Conservation (phyloP, 1,284 basidiomycete species). For the Thecaphora thlaspeos region DNA sequence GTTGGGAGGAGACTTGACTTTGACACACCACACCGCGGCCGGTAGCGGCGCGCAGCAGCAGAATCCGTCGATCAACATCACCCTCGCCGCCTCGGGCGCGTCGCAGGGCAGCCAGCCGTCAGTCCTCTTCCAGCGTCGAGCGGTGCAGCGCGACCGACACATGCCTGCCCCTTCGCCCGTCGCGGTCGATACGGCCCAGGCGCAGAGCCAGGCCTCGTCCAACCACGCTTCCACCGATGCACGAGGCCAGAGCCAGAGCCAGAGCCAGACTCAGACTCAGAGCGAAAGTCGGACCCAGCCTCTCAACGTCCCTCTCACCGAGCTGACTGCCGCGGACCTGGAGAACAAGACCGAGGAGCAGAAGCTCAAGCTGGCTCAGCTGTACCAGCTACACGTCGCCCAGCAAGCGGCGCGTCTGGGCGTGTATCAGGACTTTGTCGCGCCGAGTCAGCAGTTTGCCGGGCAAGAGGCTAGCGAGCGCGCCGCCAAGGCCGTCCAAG, state of each 20-base stretch:
- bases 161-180: conserved; percentile 36
- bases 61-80: not conserved
- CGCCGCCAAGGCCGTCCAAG: conserved; percentile 35
- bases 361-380: conserved; percentile 20
- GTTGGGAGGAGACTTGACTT: not conserved
- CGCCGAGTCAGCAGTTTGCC: conserved; percentile 29
- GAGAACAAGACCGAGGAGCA: conserved; percentile 33
- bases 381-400: conserved; percentile 31
- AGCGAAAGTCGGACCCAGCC: not conserved
- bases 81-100: not conserved
- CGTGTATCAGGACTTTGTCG: conserved; percentile 38
- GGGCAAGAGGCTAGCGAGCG: conserved; percentile 35
- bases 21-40: too few relatives aligned
- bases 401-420: conserved; percentile 26
- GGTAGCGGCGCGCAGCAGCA: not conserved
- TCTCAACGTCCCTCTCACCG: not conserved
- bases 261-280: not conserved
- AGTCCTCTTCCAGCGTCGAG: conserved; percentile 40
- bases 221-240: not conserved
- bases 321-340: conserved; percentile 4
- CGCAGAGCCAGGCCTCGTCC: not conserved
- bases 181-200: conserved; percentile 5
- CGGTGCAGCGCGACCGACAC: conserved; percentile 22
- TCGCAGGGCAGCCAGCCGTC: conserved; percentile 9
- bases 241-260: not conserved